These are phyloP conservation scores for Solanum hybrid DNA, from an alignment of 305 asterid genomes.

Conservation along the genomic window DNA sequence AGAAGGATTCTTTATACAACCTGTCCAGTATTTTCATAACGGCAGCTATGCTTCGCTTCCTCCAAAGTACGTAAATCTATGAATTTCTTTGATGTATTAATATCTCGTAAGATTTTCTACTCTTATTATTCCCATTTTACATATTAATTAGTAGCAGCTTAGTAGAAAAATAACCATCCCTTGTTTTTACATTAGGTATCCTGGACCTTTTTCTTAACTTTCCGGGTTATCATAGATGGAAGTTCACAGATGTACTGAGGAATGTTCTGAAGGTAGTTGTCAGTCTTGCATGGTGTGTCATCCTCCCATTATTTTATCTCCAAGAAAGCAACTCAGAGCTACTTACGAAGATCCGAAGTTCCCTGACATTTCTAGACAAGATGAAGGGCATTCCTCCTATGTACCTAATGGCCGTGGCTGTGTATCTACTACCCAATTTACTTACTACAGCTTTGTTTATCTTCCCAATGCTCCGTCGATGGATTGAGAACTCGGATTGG, in stretches of 20 bases:
- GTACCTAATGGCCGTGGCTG: constrained; percentile 67
- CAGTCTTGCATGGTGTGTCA: constrained; percentile 78
- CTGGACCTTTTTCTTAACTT: constrained; percentile 80
- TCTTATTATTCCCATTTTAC: not conserved
- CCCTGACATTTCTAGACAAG: constrained; percentile 54
- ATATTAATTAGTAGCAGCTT: constrained; percentile 4
- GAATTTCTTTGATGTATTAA: not conserved
- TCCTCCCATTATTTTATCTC: constrained; percentile 70
- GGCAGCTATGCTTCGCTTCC: constrained; percentile 78
- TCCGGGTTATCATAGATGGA: constrained; percentile 95
- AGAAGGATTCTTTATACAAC: constrained; percentile 41
- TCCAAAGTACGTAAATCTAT: constrained; percentile 62
- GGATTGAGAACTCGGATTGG: constrained; percentile 98
- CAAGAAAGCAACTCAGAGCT: constrained; percentile 40
- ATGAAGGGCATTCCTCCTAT: constrained; percentile 85
- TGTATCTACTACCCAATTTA: constrained; percentile 79
- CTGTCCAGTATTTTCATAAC: constrained; percentile 92
- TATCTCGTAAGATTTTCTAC: not conserved
- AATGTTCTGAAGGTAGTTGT: constrained; percentile 66
- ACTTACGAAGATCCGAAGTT: constrained; percentile 30
- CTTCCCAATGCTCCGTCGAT: constrained; percentile 92
- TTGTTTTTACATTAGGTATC: constrained; percentile 45
- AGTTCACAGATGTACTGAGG: constrained; percentile 65
- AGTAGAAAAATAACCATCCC: constrained; percentile 11
- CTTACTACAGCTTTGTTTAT: constrained; percentile 63